phyloP scores from a whole-genome alignment of 2,329 filamentous ascomycete species.

The Aspergillus brunneoviolaceus region DNA sequence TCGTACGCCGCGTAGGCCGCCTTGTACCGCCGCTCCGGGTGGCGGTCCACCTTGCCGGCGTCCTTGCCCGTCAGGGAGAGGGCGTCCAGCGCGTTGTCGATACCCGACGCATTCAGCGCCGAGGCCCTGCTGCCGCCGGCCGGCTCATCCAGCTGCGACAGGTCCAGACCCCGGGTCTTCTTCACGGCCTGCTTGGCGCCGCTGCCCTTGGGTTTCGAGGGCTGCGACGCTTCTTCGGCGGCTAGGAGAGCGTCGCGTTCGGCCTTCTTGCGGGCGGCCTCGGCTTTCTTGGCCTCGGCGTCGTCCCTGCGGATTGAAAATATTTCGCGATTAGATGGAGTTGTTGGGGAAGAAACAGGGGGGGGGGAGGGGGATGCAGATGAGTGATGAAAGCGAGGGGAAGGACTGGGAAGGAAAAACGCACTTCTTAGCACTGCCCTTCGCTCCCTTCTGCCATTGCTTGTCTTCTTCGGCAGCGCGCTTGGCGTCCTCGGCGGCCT shows the following conservation, averaged over 20 bases:
- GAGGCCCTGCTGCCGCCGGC: constrained; percentile 48
- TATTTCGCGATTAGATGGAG: not conserved
- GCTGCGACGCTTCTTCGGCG: constrained; percentile 73
- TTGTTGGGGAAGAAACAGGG: too few species aligned
- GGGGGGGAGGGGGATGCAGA: too few species aligned
- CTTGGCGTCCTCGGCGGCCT: constrained; percentile 67
- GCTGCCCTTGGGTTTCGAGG: constrained; percentile 61
- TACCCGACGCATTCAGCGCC: constrained; percentile 77
- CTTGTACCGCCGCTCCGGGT: constrained; percentile 84
- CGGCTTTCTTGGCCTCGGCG: constrained; percentile 78
- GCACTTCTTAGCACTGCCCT: constrained; percentile 84
- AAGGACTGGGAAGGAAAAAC: constrained; percentile 29
- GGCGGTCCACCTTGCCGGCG: constrained; percentile 73
- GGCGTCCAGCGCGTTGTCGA: constrained; percentile 91
- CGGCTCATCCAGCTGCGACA: constrained; percentile 69
- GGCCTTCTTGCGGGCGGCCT: constrained; percentile 83
- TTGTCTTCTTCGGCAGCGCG: constrained; percentile 66
- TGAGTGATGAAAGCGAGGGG: not conserved
- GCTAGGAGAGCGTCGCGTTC: constrained; percentile 80
- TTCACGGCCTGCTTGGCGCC: constrained; percentile 45
- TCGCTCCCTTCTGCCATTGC: constrained; percentile 83
- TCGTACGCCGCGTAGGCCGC: constrained; percentile 82
- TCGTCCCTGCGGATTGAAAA: constrained; percentile 62
- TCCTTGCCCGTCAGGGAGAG: constrained; percentile 64
- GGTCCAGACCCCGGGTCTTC: constrained; percentile 59